Base-by-base conservation (phyloP, 2,329 filamentous ascomycete species). In the Alternaria infectoria region DNA sequence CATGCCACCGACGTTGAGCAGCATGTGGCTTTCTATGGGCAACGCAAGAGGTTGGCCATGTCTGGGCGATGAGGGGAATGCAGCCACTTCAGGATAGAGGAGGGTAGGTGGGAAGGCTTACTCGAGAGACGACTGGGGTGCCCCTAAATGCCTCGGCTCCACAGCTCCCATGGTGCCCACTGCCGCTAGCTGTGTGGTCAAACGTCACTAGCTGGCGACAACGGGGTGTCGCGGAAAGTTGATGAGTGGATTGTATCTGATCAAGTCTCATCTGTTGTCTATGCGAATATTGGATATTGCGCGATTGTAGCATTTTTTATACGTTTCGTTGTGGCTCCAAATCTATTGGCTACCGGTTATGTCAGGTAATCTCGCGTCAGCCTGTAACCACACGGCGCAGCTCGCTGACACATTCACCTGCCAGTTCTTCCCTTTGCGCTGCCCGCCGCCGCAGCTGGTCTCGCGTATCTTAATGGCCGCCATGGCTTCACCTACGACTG, bases 381-480 rank as follows among this genome's bases (percentile, higher is more conserved):
- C 21, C 25, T 30, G 36, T 36, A 19, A 23, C 19, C 45, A 15
- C 45, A 44, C 23, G 32, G 15, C 21, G 36, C 52, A 44, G 43
- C 26, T 26, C 23, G 26, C 52, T 52, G 56, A 56, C 61, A 46
- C 13, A 40, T 43, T 23, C 36, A 36, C 17, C 49, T 7, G 54
- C 44, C 59, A 77, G 76, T 68, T 5, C 69, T 79, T 40, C 71
- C 75, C 13, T 64, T 70, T 57, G 69, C 73, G 19, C 32, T 79
- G 23, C 74, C 78, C 8, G 77, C 74, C n/a, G 75, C 77, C 4
- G 72, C 74, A 7, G 81, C 81, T 23, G 77, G 81, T 8, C 83
- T 87, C 49, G 84, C 85, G 15, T 92, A 92, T 67, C 81, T 91
- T 44, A 87, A 93, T 74, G 91, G 86, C 51, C 92, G 90, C 78